phyloP scores from a whole-genome alignment of 2,329 filamentous ascomycete genomes.

The Neofusicoccum sp. region DNA sequence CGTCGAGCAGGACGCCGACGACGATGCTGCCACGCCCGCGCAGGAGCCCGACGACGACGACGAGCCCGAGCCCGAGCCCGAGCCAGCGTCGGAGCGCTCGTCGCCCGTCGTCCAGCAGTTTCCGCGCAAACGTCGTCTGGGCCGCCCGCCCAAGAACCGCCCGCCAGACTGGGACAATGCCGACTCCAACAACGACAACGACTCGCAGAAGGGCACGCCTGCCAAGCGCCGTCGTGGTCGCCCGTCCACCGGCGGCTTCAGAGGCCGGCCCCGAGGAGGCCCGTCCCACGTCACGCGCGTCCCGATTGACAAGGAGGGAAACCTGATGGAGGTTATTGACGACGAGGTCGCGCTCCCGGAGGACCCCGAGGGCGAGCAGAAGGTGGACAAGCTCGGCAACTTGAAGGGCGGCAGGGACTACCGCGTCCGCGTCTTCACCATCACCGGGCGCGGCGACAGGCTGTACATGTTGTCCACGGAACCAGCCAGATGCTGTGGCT shows the following conservation, averaged over 20 bases:
- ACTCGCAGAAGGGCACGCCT: constrained; percentile 49
- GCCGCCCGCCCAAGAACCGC: constrained; percentile 80
- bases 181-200: constrained; percentile 48
- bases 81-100: constrained; percentile 40
- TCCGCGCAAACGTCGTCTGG: constrained; percentile 70
- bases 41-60: constrained; percentile 47
- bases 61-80: constrained; percentile 41
- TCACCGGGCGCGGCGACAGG: constrained; percentile 76
- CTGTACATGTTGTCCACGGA: constrained; percentile 99
- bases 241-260: constrained; percentile 57
- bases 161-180: constrained; percentile 74
- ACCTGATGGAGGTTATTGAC: constrained; percentile 82
- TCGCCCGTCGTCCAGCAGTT: constrained; percentile 58
- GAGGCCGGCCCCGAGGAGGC: constrained; percentile 70
- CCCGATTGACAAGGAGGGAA: constrained; percentile 90
- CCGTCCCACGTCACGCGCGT: constrained; percentile 77
- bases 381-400: constrained; percentile 86
- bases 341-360: constrained; percentile 89
- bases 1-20: constrained; percentile 34
- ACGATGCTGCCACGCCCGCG: constrained; percentile 40
- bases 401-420: constrained; percentile 85
- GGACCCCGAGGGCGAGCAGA: constrained; percentile 83
- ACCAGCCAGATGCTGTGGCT: constrained; percentile 92
- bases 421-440: constrained; percentile 90
- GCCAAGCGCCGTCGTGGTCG: constrained; percentile 50